Evolutionary conservation across 176 grass and related monocot species (phyloP).

Genomic region (Carex kokanica): DNA sequence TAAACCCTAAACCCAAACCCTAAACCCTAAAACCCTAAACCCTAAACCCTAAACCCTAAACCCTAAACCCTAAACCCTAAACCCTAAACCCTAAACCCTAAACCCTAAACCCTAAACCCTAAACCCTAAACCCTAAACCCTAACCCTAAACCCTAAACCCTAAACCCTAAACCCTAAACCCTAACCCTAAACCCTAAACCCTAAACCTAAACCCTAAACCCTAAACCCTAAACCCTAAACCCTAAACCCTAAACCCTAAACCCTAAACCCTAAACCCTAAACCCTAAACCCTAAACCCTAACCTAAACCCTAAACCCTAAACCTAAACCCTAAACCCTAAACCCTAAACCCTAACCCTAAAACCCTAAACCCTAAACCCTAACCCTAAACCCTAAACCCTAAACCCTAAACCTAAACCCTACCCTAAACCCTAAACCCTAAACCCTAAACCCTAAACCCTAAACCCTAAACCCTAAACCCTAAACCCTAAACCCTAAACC

Average conservation of each 20-base stretch:
- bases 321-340: slow-evolving; percentile 18
- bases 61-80: too few relatives aligned
- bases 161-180: slow-evolving; percentile 27
- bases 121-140: slow-evolving; percentile 24
- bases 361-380: slow-evolving; percentile 28
- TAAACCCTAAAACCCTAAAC: too few relatives aligned
- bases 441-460: slow-evolving; percentile 17
- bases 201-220: slow-evolving; percentile 25
- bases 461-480: slow-evolving; percentile 16
- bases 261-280: slow-evolving; percentile 30
- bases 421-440: slow-evolving; percentile 14
- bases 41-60: too few relatives aligned
- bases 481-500: slow-evolving; percentile 28
- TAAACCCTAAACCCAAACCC: too few relatives aligned
- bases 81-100: too few relatives aligned
- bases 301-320: too few relatives aligned
- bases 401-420: too few relatives aligned
- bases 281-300: slow-evolving; percentile 18
- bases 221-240: slow-evolving; percentile 30
- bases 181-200: slow-evolving; percentile 22
- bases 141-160: slow-evolving; percentile 23
- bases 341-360: slow-evolving; percentile 13
- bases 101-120: slow-evolving; percentile 24
- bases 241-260: slow-evolving; percentile 30
- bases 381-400: too few relatives aligned